Base-by-base conservation (phyloP, 164 flowering plant genomes). In the Magnolia kwangsiensis region DNA sequence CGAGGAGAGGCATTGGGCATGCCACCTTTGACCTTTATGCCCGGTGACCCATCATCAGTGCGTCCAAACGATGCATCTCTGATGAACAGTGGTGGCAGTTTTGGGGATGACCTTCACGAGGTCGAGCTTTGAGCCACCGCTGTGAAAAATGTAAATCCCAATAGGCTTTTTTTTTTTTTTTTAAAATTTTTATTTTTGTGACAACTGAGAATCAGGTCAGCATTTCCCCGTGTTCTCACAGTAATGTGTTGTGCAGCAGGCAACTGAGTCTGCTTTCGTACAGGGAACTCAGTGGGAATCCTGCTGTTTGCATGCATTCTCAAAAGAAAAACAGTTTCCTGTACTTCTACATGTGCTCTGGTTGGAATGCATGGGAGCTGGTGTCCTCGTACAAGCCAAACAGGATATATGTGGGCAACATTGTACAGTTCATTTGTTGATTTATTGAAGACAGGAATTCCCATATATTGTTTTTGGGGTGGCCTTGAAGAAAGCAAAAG, bases 381-480 rank as follows among this genome's bases (percentile, higher is more conserved):
- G 72, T 68, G 70, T 73, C 71, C 70, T 67, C n/a, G 18, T 61
- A 20, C 14, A 67, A 72, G 68, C 71, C 50, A 67, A 76, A 75
- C 72, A 76, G 69, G 70, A 66, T 64, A 59, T 50, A 66, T 67
- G 55, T 50, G 70, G 75, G 82, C 73, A 69, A 78, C 73, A 45
- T 50, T 85, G 91, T 89, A 89, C 86, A 89, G 91, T 84, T 84
- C 84, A 87, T 87, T 85, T 84, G 84, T 86, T 88, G 85, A 87
- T 89, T 87, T 83, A 72, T 89, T 87, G 74, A 71, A 76, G 71
- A 49, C 61, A 55, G 61, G 61, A 75, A 75, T 51, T 69, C 51
- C 51, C 6, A 14, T 76, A 7, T 29, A 68, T 19, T 77, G 23
- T 77, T 64, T 76, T 58, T 14, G 61, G 1, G 61, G 19, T 55